phyloP scores from a whole-genome alignment of 2,329 filamentous ascomycete species.

The Truncatella angustata region DNA sequence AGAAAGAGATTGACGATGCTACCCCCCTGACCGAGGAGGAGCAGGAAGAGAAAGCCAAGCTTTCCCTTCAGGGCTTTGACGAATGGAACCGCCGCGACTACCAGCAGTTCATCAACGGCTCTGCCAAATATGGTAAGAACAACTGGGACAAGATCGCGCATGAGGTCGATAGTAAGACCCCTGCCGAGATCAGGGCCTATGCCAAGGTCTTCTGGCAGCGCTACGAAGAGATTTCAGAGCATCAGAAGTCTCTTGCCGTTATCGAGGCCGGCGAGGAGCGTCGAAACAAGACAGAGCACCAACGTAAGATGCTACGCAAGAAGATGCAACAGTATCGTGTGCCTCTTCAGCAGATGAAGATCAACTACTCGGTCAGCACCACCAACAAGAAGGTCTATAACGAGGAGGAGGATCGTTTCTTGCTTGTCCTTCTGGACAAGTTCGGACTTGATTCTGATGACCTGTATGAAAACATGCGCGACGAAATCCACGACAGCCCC shows the following conservation, averaged over 20 bases:
- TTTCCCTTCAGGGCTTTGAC: slow-evolving; percentile 83
- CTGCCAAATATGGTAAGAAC: slow-evolving; percentile 84
- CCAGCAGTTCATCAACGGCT: slow-evolving; percentile 96
- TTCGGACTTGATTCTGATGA: slow-evolving; percentile 88
- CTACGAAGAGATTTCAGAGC: slow-evolving; percentile 86
- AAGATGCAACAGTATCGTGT: slow-evolving; percentile 98
- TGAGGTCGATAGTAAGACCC: slow-evolving; percentile 88
- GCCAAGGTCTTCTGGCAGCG: slow-evolving; percentile 96
- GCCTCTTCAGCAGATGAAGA: slow-evolving; percentile 93
- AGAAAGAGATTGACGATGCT: slow-evolving; percentile 91
- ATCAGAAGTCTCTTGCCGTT: slow-evolving; percentile 80
- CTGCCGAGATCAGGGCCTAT: slow-evolving; percentile 83
- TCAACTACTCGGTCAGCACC: slow-evolving; percentile 97
- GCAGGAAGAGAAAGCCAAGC: slow-evolving; percentile 76
- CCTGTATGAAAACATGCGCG: slow-evolving; percentile 91
- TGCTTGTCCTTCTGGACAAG: slow-evolving; percentile 89
- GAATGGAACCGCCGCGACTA: slow-evolving; percentile 98
- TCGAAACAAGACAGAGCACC: slow-evolving; percentile 82
- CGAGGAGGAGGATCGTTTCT: slow-evolving; percentile 94
- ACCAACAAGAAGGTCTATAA: slow-evolving; percentile 99
- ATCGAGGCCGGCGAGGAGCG: slow-evolving; percentile 94
- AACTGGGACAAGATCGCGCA: slow-evolving; percentile 83
- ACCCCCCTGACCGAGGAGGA: slow-evolving; percentile 86
- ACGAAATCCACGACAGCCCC: slow-evolving; percentile 91
- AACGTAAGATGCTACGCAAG: slow-evolving; percentile 88